Evolutionary conservation across 73 alveolate genomes (phyloP).

Genomic region (Paramecium pentaurelia): DNA sequence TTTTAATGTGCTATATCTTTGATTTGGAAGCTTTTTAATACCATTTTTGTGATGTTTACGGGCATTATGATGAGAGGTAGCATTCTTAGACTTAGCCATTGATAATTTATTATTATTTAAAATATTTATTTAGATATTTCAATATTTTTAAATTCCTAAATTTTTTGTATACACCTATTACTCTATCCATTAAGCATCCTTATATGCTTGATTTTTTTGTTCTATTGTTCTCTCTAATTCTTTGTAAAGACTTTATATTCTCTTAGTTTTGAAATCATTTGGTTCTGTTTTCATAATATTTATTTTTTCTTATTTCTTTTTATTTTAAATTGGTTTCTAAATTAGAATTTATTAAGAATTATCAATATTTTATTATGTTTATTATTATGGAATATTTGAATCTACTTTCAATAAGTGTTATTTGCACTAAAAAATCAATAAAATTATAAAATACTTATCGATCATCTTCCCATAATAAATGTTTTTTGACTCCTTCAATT

Average conservation of each 20-base stretch:
- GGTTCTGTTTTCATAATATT: not conserved
- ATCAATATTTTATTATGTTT: not conserved
- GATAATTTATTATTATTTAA: conserved; percentile 34
- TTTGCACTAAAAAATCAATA: not conserved
- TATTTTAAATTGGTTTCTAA: not conserved
- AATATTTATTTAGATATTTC: conserved; percentile 14
- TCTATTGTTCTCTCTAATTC: not conserved
- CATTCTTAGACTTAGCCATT: conserved; percentile 49
- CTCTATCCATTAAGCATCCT: not conserved
- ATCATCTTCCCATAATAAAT: not conserved
- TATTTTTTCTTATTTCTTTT: not conserved
- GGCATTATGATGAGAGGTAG: conserved; percentile 40
- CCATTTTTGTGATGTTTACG: conserved; percentile 37
- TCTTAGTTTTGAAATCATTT: not conserved
- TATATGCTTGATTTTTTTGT: not conserved
- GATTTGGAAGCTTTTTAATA: not conserved
- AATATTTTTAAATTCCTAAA: not conserved
- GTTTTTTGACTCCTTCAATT: not conserved
- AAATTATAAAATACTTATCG: not conserved
- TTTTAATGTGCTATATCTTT: conserved; percentile 30
- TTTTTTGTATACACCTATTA: not conserved
- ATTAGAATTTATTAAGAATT: not conserved
- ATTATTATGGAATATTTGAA: not conserved
- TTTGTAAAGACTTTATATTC: not conserved
- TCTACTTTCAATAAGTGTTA: not conserved